Evolutionary conservation across 192 early-diverging fungal genomes (phyloP).

Genomic region (Helicostylum pulchrum): DNA sequence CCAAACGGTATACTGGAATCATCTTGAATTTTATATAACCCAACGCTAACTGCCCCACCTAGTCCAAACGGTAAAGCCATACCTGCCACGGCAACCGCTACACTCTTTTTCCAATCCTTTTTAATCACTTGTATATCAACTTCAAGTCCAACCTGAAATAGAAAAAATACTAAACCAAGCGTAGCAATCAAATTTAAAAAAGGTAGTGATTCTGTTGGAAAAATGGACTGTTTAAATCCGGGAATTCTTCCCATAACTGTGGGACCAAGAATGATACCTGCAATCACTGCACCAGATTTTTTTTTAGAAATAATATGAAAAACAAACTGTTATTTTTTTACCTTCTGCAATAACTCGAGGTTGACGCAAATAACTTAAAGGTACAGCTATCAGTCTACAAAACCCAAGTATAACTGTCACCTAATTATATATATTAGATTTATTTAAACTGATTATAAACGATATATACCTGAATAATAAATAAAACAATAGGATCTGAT

Average conservation of each 20-base stretch:
- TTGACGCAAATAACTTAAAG: slow-evolving; percentile 63
- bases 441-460: neutral
- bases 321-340: slow-evolving; percentile 5
- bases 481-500: slow-evolving; percentile 62
- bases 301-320: too few species aligned
- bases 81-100: slow-evolving; percentile 72
- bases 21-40: slow-evolving; percentile 60
- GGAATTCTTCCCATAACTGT: slow-evolving; percentile 76
- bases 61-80: slow-evolving; percentile 81
- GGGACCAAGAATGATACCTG: slow-evolving; percentile 86
- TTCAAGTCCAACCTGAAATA: slow-evolving; percentile 88
- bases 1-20: slow-evolving; percentile 49
- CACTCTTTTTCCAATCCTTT: slow-evolving; percentile 47
- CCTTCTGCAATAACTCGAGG: slow-evolving; percentile 87
- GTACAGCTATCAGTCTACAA: slow-evolving; percentile 64
- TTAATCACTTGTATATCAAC: slow-evolving; percentile 65
- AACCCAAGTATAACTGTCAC: slow-evolving; percentile 65
- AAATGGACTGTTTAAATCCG: slow-evolving; percentile 66
- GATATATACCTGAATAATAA: slow-evolving; percentile 69
- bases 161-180: slow-evolving; percentile 84
- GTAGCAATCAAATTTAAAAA: slow-evolving; percentile 75
- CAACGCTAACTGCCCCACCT: slow-evolving; percentile 70
- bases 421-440: slow-evolving; percentile 20
- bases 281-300: slow-evolving; percentile 53
- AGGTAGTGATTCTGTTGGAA: slow-evolving; percentile 66